Evolutionary conservation across 2,329 filamentous ascomycete genomes (phyloP), one percentile per base, ranked within the genome.

Genomic region (Cytospora piceae): DNA sequence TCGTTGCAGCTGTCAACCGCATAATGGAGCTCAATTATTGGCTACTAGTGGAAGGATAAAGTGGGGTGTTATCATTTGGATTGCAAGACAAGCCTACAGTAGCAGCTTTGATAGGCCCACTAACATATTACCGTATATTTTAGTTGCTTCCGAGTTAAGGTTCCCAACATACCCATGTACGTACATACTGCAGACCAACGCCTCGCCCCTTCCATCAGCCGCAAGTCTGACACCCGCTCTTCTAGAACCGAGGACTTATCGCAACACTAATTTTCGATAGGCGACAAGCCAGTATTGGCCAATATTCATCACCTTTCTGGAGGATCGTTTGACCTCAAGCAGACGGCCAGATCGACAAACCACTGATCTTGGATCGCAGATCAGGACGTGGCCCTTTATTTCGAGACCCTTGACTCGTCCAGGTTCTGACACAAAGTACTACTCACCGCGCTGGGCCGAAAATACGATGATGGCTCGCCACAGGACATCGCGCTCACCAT

Each of bases 401-500:
- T 54, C 32, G 49, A 61, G 64, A 53, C 58, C 58, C 46, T 56
- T 67, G 53, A 67, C 61, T 54, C 58, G 65, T 65, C 54, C 63
- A 65, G 62, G 62, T 55, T 58, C 58, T 65, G 62, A 62, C 65
- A 61, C 68, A 72, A 72, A 74, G 73, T 75, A 74, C 73, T 70
- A 72, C 69, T 73, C 70, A 74, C 71, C 72, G 73, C 69, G 71
- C 73, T 73, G 73, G 74, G 73, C 73, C 73, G 70, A 67, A 70
- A 71, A 66, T 70, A 68, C 71, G 71, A 73, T 70, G 68, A 87
- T 87, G 85, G 84, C 84, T 86, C 85, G 85, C 80, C 85, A 81
- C 80, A 86, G 82, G 84, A 84, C 86, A 82, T 86, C 85, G 81
- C 85, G 91, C 91, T 94, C 91, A 94, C 92, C 91, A 91, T 93